Evolutionary conservation across 129 eudicot genomes (phyloP), one percentile per base, ranked within the genome.

Genomic region (Saussurea involucrata): DNA sequence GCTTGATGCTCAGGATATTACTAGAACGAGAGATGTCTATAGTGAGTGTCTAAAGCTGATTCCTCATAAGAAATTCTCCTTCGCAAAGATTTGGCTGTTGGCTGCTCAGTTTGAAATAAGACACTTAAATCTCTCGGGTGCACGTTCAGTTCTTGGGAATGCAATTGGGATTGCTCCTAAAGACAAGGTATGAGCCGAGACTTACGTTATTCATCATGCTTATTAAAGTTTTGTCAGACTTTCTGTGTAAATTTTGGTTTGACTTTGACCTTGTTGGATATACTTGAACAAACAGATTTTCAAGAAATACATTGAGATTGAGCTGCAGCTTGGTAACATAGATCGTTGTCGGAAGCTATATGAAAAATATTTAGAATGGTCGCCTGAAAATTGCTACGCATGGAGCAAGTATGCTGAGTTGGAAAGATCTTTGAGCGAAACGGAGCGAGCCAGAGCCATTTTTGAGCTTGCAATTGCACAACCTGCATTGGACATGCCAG

Each of bases 101-200:
- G 96, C 98, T 44, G 97, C 98, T 21, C 97, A 95, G 78, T 95
- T 95, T 79, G 96, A 95, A 80, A 91, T 91, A 55, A 83, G 98
- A 21, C 98, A 95, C 83, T 64, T 91, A 83, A 88, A 91, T 83
- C 89, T 92, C 1, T 64, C 80, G 28, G 90, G 85, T 57, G 96
- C 98, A 21, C 85, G 96, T 1, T 31, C 31, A 32, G 75, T 90
- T 72, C 89, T 92, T 66, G 98, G 98, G 37, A 83, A 83, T 44
- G 98, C 98, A 17, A 92, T 90, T 79, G 98, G 98, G 25, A 88
- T 67, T 71, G 94, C 98, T 72, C 96, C 98, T 63, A 92, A 80
- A 77, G 98, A 90, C 65, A 90, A 92, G 98, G 96, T 92, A 80
- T 17, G 18, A 2, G 57, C 8, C 28, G 24, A 21, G 66, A 53